Percentiles rank a stretch among this genome's conserved stretches.
These are phyloP conservation scores for Phytophthora ramorum DNA, from an alignment of 352 stramenopile species.

Conservation along the genomic window DNA sequence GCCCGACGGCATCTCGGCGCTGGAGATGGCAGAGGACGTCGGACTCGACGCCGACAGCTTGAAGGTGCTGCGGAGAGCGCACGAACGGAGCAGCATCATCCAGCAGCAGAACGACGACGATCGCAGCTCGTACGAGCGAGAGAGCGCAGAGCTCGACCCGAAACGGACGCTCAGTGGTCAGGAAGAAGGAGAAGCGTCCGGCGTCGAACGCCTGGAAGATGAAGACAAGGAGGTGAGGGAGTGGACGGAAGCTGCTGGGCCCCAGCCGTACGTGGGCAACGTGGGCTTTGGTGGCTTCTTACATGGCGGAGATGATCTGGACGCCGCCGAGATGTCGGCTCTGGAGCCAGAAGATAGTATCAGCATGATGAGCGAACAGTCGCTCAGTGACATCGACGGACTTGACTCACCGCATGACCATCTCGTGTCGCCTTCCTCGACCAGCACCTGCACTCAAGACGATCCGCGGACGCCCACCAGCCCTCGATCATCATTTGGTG, in stretches of 20 bases:
- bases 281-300: slow-evolving; percentile 27
- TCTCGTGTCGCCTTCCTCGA: slow-evolving; percentile 70
- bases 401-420: slow-evolving; percentile 50
- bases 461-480: slow-evolving; percentile 36
- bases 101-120: slow-evolving; percentile 27
- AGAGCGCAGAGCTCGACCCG: slow-evolving; percentile 14
- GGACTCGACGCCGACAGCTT: slow-evolving; percentile 49
- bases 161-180: slow-evolving; percentile 25
- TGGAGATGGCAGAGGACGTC: slow-evolving; percentile 62
- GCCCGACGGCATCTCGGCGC: slow-evolving; percentile 52
- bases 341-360: slow-evolving; percentile 36
- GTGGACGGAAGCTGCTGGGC: slow-evolving; percentile 24
- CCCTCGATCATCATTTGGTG: slow-evolving; percentile 40
- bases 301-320: slow-evolving; percentile 26
- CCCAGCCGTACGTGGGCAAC: slow-evolving; percentile 37
- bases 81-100: slow-evolving; percentile 19
- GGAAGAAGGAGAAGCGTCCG: slow-evolving; percentile 40
- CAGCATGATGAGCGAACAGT: slow-evolving; percentile 56
- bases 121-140: slow-evolving; percentile 23
- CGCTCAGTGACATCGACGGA: slow-evolving; percentile 43
- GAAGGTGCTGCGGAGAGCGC: slow-evolving; percentile 51
- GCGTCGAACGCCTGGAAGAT: slow-evolving; percentile 16
- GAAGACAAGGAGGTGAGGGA: slow-evolving; percentile 19
- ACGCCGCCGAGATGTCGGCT: slow-evolving; percentile 16
- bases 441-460: slow-evolving; percentile 53